phyloP scores from a whole-genome alignment of 2,329 filamentous ascomycete genomes.

The Aureobasidium zeae region DNA sequence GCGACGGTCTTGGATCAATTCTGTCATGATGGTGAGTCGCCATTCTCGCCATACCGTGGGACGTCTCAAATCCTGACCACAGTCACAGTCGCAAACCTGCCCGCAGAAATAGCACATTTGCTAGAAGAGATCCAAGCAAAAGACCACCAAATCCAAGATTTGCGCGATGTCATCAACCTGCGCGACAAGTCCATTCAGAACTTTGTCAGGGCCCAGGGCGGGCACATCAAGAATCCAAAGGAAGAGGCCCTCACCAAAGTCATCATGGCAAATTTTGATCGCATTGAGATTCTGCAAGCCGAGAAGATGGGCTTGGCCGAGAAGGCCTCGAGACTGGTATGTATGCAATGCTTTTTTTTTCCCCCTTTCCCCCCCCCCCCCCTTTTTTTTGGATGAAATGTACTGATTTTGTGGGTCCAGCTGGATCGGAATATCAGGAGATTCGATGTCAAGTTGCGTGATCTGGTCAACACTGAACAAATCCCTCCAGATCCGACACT shows the following conservation, averaged over 20 bases:
- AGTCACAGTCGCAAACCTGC: slow-evolving; percentile 58
- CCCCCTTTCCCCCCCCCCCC: not conserved
- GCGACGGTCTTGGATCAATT: slow-evolving; percentile 70
- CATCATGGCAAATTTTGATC: slow-evolving; percentile 58
- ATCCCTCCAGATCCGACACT: slow-evolving; percentile 50
- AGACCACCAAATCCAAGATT: slow-evolving; percentile 61
- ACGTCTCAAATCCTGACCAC: not conserved
- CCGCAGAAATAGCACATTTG: slow-evolving; percentile 72
- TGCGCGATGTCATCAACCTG: slow-evolving; percentile 58
- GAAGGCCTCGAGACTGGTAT: slow-evolving; percentile 53
- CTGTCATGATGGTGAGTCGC: slow-evolving; percentile 51
- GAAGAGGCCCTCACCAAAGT: slow-evolving; percentile 59
- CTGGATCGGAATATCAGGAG: slow-evolving; percentile 56
- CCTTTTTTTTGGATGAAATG: too few relatives aligned
- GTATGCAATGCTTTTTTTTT: slow-evolving; percentile 21
- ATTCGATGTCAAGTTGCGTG: slow-evolving; percentile 52
- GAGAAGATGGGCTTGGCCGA: slow-evolving; percentile 65
- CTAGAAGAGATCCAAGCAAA: slow-evolving; percentile 77
- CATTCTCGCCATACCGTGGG: not conserved
- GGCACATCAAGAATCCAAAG: slow-evolving; percentile 63
- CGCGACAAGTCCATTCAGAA: slow-evolving; percentile 69
- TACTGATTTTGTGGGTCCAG: slow-evolving; percentile 20
- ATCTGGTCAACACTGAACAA: slow-evolving; percentile 50
- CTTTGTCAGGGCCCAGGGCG: slow-evolving; percentile 69
- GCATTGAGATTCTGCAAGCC: slow-evolving; percentile 59